phyloP scores from a whole-genome alignment of 2,329 filamentous ascomycete species.

The Beauveria sp. region DNA sequence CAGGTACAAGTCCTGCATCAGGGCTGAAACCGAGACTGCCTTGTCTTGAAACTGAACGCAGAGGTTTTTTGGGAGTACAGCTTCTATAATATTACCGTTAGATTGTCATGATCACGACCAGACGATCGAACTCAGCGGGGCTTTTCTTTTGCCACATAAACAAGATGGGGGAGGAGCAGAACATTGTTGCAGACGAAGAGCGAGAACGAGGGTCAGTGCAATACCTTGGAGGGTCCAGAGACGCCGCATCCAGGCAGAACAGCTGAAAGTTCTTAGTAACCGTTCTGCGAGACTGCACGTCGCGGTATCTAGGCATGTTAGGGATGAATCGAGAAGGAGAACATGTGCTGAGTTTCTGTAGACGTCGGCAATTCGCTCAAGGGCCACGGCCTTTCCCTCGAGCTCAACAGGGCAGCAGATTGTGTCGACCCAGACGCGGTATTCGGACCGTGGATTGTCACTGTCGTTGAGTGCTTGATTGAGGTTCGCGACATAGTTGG shows the following conservation, averaged over 20 bases:
- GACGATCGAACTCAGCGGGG: too few relatives aligned
- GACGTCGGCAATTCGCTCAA: constrained; percentile 26
- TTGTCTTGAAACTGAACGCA: constrained; percentile 27
- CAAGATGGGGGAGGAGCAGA: background rate
- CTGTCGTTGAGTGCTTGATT: constrained; percentile 1
- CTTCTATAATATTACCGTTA: constrained; percentile 19
- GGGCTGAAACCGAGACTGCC: constrained; percentile 15
- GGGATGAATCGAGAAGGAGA: constrained; percentile 26
- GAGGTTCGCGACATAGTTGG: constrained; percentile 18
- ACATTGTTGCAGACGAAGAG: background rate
- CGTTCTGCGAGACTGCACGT: constrained; percentile 18
- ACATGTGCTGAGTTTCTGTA: constrained; percentile 26
- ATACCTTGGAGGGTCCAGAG: constrained; percentile 32
- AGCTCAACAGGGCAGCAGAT: constrained; percentile 24
- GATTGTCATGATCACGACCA: too few relatives aligned
- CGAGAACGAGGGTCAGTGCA: background rate
- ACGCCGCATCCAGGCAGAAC: constrained; percentile 30
- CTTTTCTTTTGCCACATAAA: too few relatives aligned
- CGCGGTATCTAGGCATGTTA: constrained; percentile 17
- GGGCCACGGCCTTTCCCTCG: constrained; percentile 20
- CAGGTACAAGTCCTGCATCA: constrained; percentile 13
- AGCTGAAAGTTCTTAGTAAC: constrained; percentile 22
- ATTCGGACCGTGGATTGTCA: constrained; percentile 4
- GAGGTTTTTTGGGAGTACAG: constrained; percentile 22
- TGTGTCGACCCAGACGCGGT: constrained; percentile 27